A percentile compares a stretch with the other conserved stretches of the same genome.
Evolutionary conservation across 2,329 filamentous ascomycete genomes (phyloP).

Genomic region (Elsinoe fawcettii): DNA sequence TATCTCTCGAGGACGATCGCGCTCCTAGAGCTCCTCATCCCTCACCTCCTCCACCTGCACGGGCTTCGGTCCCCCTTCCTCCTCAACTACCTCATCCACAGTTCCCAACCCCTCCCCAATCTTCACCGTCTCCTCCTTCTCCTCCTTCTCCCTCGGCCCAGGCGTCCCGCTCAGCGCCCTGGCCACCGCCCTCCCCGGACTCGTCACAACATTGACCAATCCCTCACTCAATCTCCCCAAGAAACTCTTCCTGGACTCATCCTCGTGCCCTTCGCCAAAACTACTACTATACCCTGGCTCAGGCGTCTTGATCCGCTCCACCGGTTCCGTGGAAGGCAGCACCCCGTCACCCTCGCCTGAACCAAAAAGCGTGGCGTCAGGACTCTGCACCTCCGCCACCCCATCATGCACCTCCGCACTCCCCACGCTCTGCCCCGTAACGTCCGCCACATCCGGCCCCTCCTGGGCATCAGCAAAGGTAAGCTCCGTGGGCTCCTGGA

Average conservation of each 20-base stretch:
- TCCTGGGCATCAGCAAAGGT: neutral
- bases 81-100: constrained; percentile 5
- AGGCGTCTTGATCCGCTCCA: neutral
- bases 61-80: neutral
- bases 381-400: neutral
- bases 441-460: neutral
- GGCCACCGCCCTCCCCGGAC: constrained; percentile 9
- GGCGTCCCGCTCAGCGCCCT: constrained; percentile 14
- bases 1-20: neutral
- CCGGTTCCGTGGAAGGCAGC: neutral
- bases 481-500: constrained; percentile 11
- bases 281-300: neutral
- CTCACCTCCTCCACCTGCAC: neutral
- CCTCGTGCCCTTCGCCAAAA: neutral
- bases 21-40: constrained; percentile 9
- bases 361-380: neutral
- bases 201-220: constrained; percentile 6
- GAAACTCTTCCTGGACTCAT: neutral
- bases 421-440: neutral
- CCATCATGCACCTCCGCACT: neutral
- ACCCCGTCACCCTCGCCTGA: neutral
- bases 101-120: neutral
- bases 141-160: neutral
- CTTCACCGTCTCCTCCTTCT: neutral
- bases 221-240: constrained; percentile 10